A percentile compares a stretch with the other conserved stretches of the same genome.
phyloP scores from a whole-genome alignment of 257 asterid genomes.

The Solanum piurae region DNA sequence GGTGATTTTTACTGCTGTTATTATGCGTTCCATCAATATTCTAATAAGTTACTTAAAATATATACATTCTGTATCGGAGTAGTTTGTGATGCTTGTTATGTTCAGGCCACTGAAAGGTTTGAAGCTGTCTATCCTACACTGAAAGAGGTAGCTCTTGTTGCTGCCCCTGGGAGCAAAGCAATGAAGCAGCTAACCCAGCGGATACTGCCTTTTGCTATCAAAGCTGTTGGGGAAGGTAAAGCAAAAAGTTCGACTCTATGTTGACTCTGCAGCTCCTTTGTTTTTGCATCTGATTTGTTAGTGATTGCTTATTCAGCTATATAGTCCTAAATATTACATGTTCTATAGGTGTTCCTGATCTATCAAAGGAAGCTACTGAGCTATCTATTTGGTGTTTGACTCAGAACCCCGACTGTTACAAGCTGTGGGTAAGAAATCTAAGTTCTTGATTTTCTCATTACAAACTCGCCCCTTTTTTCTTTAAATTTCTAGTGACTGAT shows the following conservation, averaged over 20 bases:
- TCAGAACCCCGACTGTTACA: conserved; percentile 66
- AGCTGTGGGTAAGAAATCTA: conserved; percentile 57
- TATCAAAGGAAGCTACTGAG: conserved; percentile 58
- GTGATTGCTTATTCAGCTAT: not conserved
- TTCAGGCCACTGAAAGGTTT: conserved; percentile 71
- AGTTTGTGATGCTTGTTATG: not conserved
- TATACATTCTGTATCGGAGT: not conserved
- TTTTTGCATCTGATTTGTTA: not conserved
- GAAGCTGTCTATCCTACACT: conserved; percentile 70
- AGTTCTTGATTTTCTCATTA: not conserved
- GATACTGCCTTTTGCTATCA: conserved; percentile 42
- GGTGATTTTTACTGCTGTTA: conserved; percentile 22
- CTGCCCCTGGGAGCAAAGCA: conserved; percentile 83
- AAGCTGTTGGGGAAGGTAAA: conserved; percentile 61
- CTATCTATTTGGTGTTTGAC: conserved; percentile 67
- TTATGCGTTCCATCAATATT: not conserved
- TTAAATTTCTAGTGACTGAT: not conserved
- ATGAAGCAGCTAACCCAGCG: conserved; percentile 65
- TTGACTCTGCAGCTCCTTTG: not conserved
- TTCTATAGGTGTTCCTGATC: conserved; percentile 46
- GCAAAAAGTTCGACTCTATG: not conserved
- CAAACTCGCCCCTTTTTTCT: not conserved
- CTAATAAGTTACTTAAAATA: not conserved
- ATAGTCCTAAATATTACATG: not conserved
- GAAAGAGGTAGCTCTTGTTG: conserved; percentile 77